Conservation (phyloP, 2,329 filamentous ascomycete species). For the Phyllosticta ampelicida region DNA sequence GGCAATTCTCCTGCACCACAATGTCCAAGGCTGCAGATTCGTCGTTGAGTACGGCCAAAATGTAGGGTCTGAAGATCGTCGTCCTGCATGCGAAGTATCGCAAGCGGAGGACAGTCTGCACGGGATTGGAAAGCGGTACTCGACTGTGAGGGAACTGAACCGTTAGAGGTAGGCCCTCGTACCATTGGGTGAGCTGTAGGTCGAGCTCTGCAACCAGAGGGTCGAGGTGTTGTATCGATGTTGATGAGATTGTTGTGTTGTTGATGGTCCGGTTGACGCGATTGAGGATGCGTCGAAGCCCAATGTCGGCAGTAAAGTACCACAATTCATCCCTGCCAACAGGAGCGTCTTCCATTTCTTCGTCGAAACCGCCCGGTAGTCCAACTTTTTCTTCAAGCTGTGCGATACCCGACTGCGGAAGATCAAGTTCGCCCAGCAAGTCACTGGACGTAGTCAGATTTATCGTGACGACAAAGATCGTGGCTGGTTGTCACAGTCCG, state of each 20-base stretch:
- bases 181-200: constrained; percentile 76
- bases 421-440: constrained; percentile 65
- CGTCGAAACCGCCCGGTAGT: constrained; percentile 65
- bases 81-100: constrained; percentile 78
- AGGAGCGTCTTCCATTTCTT: constrained; percentile 49
- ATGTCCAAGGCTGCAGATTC: constrained; percentile 62
- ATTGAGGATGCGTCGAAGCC: constrained; percentile 64
- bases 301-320: constrained; percentile 80
- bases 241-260: constrained; percentile 51
- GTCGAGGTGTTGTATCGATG: constrained; percentile 61
- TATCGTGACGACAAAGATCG: background rate
- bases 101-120: constrained; percentile 68
- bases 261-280: constrained; percentile 72
- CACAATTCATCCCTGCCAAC: constrained; percentile 68
- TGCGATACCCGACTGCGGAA: constrained; percentile 73
- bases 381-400: constrained; percentile 73
- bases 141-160: constrained; percentile 68
- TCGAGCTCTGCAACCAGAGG: constrained; percentile 72
- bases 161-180: constrained; percentile 62
- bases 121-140: constrained; percentile 56
- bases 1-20: constrained; percentile 64
- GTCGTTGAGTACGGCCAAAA: constrained; percentile 68
- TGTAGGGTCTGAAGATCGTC: constrained; percentile 77
- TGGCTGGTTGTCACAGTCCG: background rate
- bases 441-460: constrained; percentile 35